Evolutionary conservation across 345 rosid species (phyloP), one percentile per base, ranked within the genome.

Genomic region (Aquilaria malaccensis): DNA sequence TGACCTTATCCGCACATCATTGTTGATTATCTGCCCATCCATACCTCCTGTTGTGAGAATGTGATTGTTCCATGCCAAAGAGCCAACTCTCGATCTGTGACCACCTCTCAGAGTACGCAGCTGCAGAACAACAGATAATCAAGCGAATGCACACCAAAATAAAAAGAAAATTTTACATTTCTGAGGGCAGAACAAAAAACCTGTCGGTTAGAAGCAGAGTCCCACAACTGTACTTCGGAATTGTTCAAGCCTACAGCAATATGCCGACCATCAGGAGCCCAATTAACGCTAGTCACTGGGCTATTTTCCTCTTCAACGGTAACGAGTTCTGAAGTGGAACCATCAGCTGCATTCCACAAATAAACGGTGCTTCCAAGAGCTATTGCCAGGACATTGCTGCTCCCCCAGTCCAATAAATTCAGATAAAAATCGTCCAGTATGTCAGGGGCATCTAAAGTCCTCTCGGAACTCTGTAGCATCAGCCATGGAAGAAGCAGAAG

Each of bases 161-260:
- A 33, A 13, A 29, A 14, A 43, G 37, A 22, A 33, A 15, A 2
- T 12, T 22, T 10, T 14, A 37, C 37, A 33, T 2, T 10, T 10
- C 7, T 11, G 9, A n/a, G 30, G 3, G 3, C 10, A 51, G 9
- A 37, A 43, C 49, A 9, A 45, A 47, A 62, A 56, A 69, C 78
- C 78, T 65, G 77, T 60, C 54, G 43, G 33, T 74, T 70, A 48
- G 79, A 48, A 57, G 70, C 41, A 22, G 60, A 72, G 66, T 83
- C 89, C 82, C 82, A 75, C 30, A 83, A n/a, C 43, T 77, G 84
- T 12, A 83, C 84, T 31, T 79, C 73, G 29, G 81, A 79, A 66
- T 81, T 79, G 64, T 79, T 72, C 50, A 79, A 61, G 55, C 86
- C 86, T 41, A 84, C 15, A 3, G 82, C 89, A 37, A 84, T 65